phyloP scores from a whole-genome alignment of 805 yeast species.

The Cyberlindnera nakhonratchasimensis region DNA sequence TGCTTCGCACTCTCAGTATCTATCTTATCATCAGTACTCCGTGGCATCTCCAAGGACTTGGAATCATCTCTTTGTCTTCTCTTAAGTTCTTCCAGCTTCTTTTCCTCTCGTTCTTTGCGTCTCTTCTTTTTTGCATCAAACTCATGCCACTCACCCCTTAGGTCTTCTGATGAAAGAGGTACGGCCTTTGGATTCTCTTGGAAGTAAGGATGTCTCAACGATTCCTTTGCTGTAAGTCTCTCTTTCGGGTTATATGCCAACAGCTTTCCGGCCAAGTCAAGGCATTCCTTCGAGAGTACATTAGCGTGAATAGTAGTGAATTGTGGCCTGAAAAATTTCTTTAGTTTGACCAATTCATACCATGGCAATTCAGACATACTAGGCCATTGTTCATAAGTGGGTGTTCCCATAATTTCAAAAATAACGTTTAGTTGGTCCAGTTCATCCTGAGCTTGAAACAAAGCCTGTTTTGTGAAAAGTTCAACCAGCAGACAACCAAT shows the following conservation, averaged over 20 bases:
- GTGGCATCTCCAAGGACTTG: constrained; percentile 3
- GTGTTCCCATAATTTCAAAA: constrained; percentile 85
- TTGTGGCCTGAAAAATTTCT: constrained; percentile 24
- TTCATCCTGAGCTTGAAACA: constrained; percentile 88
- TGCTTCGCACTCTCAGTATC: constrained; percentile 1
- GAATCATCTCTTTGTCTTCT: constrained; percentile 9
- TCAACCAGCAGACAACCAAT: constrained; percentile 89
- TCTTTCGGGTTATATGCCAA: constrained; percentile 64
- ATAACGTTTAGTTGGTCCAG: constrained; percentile 76
- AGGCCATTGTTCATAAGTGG: constrained; percentile 72
- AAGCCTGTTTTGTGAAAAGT: constrained; percentile 66
- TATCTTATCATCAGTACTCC: constrained; percentile 3
- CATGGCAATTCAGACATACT: constrained; percentile 78
- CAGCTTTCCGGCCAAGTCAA: constrained; percentile 61
- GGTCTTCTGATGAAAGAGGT: constrained; percentile 50
- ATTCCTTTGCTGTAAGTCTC: constrained; percentile 66
- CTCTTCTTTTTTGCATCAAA: constrained; percentile 82
- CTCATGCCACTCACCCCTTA: constrained; percentile 92
- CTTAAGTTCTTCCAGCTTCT: constrained; percentile 18
- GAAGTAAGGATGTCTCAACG: constrained; percentile 72
- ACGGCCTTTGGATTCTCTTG: constrained; percentile 62
- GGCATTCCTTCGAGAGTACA: constrained; percentile 47
- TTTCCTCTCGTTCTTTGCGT: constrained; percentile 28
- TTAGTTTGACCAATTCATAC: constrained; percentile 81
- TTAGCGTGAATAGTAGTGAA: constrained; percentile 42